These are phyloP conservation scores for Picea abies DNA, from an alignment of 83 land plant genomes.

Conservation along the genomic window DNA sequence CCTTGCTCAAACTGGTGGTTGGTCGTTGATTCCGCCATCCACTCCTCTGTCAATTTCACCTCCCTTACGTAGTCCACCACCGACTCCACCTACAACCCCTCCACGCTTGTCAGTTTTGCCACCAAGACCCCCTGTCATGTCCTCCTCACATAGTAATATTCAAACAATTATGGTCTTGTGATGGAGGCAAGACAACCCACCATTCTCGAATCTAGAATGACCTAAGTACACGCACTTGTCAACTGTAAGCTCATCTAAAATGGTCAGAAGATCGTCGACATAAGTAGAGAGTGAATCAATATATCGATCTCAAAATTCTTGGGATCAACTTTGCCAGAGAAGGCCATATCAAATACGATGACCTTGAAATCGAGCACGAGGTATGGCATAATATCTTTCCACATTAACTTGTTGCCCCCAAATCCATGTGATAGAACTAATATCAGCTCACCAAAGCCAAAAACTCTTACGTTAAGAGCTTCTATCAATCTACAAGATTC, in stretches of 20 bases:
- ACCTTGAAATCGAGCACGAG: conserved; percentile 47
- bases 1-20: too few species aligned
- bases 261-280: too few species aligned
- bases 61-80: too few species aligned
- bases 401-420: conserved; percentile 83
- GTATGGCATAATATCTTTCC: conserved; percentile 64
- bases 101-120: too few species aligned
- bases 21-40: too few species aligned
- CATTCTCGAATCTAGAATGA: conserved; percentile 85
- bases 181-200: conserved; percentile 78
- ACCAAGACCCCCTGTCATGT: too few species aligned
- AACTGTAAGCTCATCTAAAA: conserved; percentile 10
- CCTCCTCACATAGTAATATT: conserved; percentile 47
- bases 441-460: too few species aligned
- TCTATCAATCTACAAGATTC: too few species aligned
- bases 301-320: conserved; percentile 66
- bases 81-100: too few species aligned
- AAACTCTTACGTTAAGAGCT: too few species aligned
- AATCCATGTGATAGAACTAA: conserved; percentile 37
- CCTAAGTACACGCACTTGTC: conserved; percentile 71
- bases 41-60: too few species aligned
- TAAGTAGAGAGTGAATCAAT: background rate
- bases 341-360: conserved; percentile 69
- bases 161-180: too few species aligned
- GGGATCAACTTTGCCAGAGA: conserved; percentile 82